phyloP scores from a whole-genome alignment of 305 asterid genomes.

The Solanum chacoense region DNA sequence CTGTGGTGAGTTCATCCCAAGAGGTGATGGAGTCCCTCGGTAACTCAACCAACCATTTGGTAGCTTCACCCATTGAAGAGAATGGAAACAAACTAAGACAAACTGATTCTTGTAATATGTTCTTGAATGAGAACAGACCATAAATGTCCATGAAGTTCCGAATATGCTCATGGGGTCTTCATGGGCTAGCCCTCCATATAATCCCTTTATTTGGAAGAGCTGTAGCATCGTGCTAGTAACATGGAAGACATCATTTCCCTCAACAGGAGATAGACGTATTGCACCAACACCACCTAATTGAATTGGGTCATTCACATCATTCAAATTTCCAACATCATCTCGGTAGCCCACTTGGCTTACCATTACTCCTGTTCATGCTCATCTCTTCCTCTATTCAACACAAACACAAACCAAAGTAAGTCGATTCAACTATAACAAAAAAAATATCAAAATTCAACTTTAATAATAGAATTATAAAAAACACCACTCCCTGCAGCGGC shows the following conservation, averaged over 20 bases:
- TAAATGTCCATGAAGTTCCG: neutral
- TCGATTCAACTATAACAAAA: neutral
- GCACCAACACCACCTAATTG: neutral
- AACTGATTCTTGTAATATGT: neutral
- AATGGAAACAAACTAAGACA: neutral
- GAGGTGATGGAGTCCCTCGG: too few relatives aligned
- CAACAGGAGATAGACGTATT: neutral
- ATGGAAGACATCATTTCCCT: neutral
- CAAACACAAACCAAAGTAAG: neutral
- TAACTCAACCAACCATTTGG: too few relatives aligned
- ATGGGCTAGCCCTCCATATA: too few relatives aligned
- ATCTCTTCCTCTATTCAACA: neutral
- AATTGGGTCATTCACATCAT: neutral
- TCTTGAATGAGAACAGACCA: too few relatives aligned
- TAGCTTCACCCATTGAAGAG: neutral
- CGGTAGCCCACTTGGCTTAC: neutral
- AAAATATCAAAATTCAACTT: neutral
- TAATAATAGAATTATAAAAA: too few relatives aligned
- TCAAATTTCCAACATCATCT: neutral
- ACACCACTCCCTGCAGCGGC: neutral
- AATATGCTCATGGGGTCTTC: too few relatives aligned
- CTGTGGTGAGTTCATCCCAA: too few relatives aligned
- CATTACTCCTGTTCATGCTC: neutral
- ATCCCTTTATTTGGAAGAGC: too few relatives aligned
- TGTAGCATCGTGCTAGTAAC: too few relatives aligned